These are phyloP conservation scores for Terana coerulea DNA, from an alignment of 768 basidiomycete genomes.

Conservation along the genomic window DNA sequence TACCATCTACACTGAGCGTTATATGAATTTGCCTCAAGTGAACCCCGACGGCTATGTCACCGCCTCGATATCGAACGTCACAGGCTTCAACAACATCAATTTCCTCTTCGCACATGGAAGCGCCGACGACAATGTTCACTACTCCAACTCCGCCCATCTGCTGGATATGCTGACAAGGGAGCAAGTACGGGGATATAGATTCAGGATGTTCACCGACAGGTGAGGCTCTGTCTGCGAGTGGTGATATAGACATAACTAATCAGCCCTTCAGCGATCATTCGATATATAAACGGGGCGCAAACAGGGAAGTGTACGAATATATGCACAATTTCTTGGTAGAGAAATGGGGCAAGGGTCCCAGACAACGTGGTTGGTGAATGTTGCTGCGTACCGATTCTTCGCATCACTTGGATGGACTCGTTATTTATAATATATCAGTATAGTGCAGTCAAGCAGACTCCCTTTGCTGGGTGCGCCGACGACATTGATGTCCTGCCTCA, in stretches of 20 bases:
- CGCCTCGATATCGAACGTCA: slow-evolving; percentile 84
- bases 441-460: too few relatives aligned
- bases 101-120: slow-evolving; percentile 90
- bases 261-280: slow-evolving; percentile 86
- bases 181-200: slow-evolving; percentile 70
- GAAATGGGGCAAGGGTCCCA: slow-evolving; percentile 88
- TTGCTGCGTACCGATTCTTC: not conserved
- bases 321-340: slow-evolving; percentile 82
- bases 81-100: slow-evolving; percentile 76
- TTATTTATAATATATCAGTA: too few relatives aligned
- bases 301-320: slow-evolving; percentile 83
- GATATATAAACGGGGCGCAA: slow-evolving; percentile 70
- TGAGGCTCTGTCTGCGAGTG: slow-evolving; percentile 36
- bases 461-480: not conserved
- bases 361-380: slow-evolving; percentile 53
- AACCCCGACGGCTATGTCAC: slow-evolving; percentile 90
- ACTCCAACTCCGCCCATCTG: slow-evolving; percentile 83
- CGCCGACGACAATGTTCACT: slow-evolving; percentile 97
- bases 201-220: slow-evolving; percentile 98
- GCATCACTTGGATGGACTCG: too few relatives aligned
- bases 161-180: slow-evolving; percentile 89
- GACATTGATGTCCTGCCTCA: too few relatives aligned
- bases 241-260: slow-evolving; percentile 3
- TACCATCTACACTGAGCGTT: slow-evolving; percentile 96
- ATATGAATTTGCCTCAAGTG: slow-evolving; percentile 80